These are phyloP conservation scores for Lactuca sativa DNA, from an alignment of 129 eudicot genomes.

Conservation along the genomic window DNA sequence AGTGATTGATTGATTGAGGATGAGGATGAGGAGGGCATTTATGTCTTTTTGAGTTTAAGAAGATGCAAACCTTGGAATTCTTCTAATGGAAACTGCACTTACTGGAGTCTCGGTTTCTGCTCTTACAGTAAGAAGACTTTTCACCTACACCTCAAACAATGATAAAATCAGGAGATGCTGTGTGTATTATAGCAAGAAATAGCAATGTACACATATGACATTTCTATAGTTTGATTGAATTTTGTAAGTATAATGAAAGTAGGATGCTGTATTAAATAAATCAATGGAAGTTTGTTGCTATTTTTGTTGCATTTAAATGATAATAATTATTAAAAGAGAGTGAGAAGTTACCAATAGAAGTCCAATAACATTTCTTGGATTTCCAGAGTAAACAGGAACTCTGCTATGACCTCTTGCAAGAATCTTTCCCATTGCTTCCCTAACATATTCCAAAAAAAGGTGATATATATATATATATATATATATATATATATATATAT, in stretches of 20 bases:
- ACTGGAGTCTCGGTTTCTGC: slow-evolving; percentile 99
- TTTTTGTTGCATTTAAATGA: no score
- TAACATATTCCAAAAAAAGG: slow-evolving; percentile 9
- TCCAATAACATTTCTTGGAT: slow-evolving; percentile 84
- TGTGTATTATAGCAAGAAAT: no score
- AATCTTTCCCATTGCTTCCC: slow-evolving; percentile 97
- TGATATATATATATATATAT: no score
- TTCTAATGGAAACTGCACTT: slow-evolving; percentile 95
- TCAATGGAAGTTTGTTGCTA: background rate
- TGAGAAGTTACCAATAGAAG: slow-evolving; percentile 67
- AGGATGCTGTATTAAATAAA: background rate
- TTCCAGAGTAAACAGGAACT: slow-evolving; percentile 95
- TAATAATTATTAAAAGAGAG: background rate
- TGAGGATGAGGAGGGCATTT: background rate
- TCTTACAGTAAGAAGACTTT: slow-evolving; percentile 93
- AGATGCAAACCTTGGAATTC: slow-evolving; percentile 73
- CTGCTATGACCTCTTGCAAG: slow-evolving; percentile 98
- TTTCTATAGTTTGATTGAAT: no score
- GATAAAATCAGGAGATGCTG: slow-evolving; percentile 1
- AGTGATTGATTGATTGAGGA: background rate
- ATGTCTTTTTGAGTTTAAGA: background rate
- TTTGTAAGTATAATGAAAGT: no score
- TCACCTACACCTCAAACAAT: slow-evolving; percentile 50
- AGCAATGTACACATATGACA: no score
- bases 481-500: no score